Evolutionary conservation across 805 yeast species (phyloP), one percentile per base, ranked within the genome.

Genomic region (Danielozyma ontarioensis): DNA sequence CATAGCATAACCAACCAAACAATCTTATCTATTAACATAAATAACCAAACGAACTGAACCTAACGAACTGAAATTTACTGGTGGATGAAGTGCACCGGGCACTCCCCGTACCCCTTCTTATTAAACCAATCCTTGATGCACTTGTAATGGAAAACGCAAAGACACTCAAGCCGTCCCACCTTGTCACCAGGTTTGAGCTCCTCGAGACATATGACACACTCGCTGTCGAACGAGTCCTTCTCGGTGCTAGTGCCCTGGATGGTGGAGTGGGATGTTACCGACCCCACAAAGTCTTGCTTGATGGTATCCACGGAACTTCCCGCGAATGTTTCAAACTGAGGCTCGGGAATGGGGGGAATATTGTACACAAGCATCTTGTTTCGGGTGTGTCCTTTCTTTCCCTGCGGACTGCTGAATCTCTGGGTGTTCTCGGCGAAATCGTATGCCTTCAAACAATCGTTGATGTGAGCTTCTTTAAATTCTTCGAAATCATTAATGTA

Each of bases 131-230:
- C 80, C 54, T 83, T 79, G 43, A 93, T 93, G 59, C 98, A 93
- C 42, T 74, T 66, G 53, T 88, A 88, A 51, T 93, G 99, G 57
- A 87, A 93, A 23, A 89, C 86, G 53, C 99, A 93, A 11, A 93
- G 68, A 55, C 99, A 93, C 56, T 90, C 97, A 37, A 93, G 60
- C 27, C 99, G 64, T 0, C 95, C 97, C 13, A 93, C 90, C 49
- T 81, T 82, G 35, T 88, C 93, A 2, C 95, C 95, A 0, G 89
- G 85, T 30, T 63, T 60, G 54, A 89, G 76, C 13, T 85, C 95
- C 53, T 93, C 98, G 41, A 90, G 76, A 51, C 99, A 93, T 16
- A 93, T 90, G 12, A 87, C 90, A 55, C 99, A 93, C 55, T 93
- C 97, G 31, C 76, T 76, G 22, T 69, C 78, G 13, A 64, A 14